phyloP scores from a whole-genome alignment of 495 filamentous ascomycete species.

The Massariosphaeria phaeospora region DNA sequence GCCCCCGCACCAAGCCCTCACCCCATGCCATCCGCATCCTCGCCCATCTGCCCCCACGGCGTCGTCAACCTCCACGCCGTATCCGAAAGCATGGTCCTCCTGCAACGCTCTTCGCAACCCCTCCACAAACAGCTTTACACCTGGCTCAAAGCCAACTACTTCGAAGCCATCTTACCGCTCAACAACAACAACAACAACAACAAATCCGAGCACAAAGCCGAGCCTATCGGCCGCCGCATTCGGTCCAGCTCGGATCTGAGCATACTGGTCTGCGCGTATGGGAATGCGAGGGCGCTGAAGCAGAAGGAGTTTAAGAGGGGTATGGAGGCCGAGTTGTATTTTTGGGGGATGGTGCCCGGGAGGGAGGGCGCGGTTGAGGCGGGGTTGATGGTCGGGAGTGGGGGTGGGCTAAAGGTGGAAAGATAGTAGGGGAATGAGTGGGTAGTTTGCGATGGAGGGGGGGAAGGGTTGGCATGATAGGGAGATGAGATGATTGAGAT shows the following conservation, averaged over 20 bases:
- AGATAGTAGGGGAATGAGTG: too few species aligned
- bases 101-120: neutral
- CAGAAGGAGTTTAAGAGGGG: neutral
- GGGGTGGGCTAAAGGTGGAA: too few species aligned
- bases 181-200: too few species aligned
- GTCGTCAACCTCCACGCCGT: neutral
- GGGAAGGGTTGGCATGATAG: too few species aligned
- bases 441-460: too few species aligned
- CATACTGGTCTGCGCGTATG: slow-evolving; percentile 4
- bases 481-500: too few species aligned
- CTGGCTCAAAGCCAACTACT: neutral
- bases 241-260: neutral
- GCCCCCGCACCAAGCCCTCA: too few species aligned
- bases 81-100: neutral
- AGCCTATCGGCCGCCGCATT: slow-evolving; percentile 6
- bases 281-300: slow-evolving; percentile 2
- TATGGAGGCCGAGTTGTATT: slow-evolving; percentile 2
- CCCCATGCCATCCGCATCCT: neutral
- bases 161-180: too few species aligned
- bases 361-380: neutral
- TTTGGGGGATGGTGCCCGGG: neutral
- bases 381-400: too few species aligned
- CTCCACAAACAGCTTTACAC: neutral
- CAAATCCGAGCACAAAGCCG: neutral
- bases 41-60: neutral